phyloP scores from a whole-genome alignment of 768 basidiomycete genomes.

The Pholiota conissans region DNA sequence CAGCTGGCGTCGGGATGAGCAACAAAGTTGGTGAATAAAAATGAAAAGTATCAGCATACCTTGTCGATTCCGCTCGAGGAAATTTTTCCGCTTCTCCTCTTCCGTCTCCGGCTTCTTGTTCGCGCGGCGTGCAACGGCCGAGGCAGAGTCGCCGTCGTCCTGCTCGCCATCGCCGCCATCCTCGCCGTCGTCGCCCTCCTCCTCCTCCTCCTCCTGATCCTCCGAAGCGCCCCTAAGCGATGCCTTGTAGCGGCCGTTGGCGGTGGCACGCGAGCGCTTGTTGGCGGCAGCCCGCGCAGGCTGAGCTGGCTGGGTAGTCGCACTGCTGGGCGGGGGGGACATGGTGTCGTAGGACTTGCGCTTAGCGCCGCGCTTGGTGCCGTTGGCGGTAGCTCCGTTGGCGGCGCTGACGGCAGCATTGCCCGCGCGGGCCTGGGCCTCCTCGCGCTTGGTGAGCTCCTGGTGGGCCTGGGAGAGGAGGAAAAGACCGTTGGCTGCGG shows the following conservation, averaged over 20 bases:
- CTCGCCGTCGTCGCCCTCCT: conserved; percentile 38
- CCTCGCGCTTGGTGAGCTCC: conserved; percentile 94
- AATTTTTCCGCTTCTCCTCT: conserved; percentile 96
- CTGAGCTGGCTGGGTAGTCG: conserved; percentile 18
- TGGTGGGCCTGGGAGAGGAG: conserved; percentile 94
- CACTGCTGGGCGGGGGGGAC: conserved; percentile 27
- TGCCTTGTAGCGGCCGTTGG: conserved; percentile 31
- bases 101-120: conserved; percentile 91
- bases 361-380: conserved; percentile 60
- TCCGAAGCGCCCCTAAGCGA: conserved; percentile 32
- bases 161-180: conserved; percentile 36
- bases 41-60: conserved; percentile 49
- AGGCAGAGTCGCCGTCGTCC: conserved; percentile 13
- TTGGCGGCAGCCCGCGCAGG: conserved; percentile 20
- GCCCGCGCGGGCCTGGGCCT: conserved; percentile 67
- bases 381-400: conserved; percentile 30
- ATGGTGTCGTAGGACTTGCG: conserved; percentile 64
- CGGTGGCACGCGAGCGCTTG: conserved; percentile 41
- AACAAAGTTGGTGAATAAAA: neutral
- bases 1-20: conserved; percentile 54
- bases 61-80: conserved; percentile 96
- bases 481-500: conserved; percentile 91
- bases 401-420: conserved; percentile 25
- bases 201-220: conserved; percentile 40
- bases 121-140: conserved; percentile 22